Conservation (phyloP, 2,329 filamentous ascomycete genomes). For the Pseudocercospora vitis region DNA sequence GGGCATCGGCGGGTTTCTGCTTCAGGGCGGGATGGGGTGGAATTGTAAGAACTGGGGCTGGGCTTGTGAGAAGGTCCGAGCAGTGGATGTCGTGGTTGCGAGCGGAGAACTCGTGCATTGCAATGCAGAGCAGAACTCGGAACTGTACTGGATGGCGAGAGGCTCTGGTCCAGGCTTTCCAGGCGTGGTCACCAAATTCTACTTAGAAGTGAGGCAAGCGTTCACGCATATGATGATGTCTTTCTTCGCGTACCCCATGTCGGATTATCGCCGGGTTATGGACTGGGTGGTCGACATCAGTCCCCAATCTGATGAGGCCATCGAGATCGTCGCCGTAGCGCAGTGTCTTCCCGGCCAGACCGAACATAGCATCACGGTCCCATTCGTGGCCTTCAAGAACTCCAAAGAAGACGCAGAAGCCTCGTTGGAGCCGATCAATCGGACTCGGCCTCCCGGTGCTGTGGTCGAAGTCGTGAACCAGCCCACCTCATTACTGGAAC, state of each 20-base stretch:
- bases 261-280: slow-evolving; percentile 48
- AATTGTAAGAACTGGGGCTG: slow-evolving; percentile 60
- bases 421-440: neutral
- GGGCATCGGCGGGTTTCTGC: slow-evolving; percentile 56
- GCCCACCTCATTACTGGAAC: slow-evolving; percentile 43
- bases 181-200: slow-evolving; percentile 53
- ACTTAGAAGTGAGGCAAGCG: slow-evolving; percentile 44
- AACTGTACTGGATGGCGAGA: slow-evolving; percentile 53
- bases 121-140: slow-evolving; percentile 43
- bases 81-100: slow-evolving; percentile 52
- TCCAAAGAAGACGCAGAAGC: slow-evolving; percentile 1
- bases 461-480: slow-evolving; percentile 43
- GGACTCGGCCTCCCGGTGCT: slow-evolving; percentile 26
- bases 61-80: slow-evolving; percentile 52
- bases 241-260: slow-evolving; percentile 51
- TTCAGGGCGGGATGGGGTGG: slow-evolving; percentile 61
- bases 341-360: slow-evolving; percentile 3
- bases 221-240: slow-evolving; percentile 36
- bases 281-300: slow-evolving; percentile 47
- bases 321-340: slow-evolving; percentile 43
- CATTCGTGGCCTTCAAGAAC: slow-evolving; percentile 2
- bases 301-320: slow-evolving; percentile 40
- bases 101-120: slow-evolving; percentile 43
- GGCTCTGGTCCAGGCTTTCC: slow-evolving; percentile 55
- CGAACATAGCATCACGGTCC: neutral